phyloP scores from a whole-genome alignment of 441 rosid species.

The Breynia disticha region DNA sequence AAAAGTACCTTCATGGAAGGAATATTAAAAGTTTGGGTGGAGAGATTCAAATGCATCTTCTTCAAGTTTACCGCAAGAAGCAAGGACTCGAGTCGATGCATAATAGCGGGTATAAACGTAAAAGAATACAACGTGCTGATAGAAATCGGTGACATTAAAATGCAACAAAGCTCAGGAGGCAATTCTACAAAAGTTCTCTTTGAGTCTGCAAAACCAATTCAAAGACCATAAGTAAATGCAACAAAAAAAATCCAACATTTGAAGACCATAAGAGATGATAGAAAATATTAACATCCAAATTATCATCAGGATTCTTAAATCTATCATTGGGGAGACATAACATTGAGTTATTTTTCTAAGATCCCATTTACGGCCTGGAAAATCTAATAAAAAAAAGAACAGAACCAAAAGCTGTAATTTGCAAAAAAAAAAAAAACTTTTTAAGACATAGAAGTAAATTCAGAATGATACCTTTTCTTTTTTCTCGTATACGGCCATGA shows the following conservation, averaged over 20 bases:
- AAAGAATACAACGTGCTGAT: slow-evolving; percentile 59
- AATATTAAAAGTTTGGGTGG: slow-evolving; percentile 33
- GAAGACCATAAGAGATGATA: too few relatives aligned
- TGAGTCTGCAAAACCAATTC: slow-evolving; percentile 33
- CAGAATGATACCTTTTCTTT: slow-evolving; percentile 41
- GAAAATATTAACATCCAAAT: background rate
- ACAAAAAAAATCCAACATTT: background rate
- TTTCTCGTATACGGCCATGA: slow-evolving; percentile 28
- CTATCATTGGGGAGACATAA: background rate
- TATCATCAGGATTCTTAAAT: background rate
- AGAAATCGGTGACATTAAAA: slow-evolving; percentile 60
- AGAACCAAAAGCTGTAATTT: too few relatives aligned
- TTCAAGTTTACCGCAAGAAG: slow-evolving; percentile 62
- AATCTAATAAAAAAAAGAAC: too few relatives aligned
- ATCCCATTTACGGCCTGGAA: too few relatives aligned
- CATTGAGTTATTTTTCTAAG: too few relatives aligned
- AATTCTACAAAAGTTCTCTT: slow-evolving; percentile 45
- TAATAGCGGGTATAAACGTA: slow-evolving; percentile 60
- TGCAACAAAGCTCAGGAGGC: slow-evolving; percentile 82
- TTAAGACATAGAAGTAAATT: background rate
- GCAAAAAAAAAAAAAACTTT: too few relatives aligned
- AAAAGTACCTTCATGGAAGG: slow-evolving; percentile 62
- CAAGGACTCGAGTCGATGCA: slow-evolving; percentile 74
- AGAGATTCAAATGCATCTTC: slow-evolving; percentile 35
- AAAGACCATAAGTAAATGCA: slow-evolving; percentile 2